Base-by-base conservation (phyloP, 495 filamentous ascomycete species). In the Penicillium lagena region DNA sequence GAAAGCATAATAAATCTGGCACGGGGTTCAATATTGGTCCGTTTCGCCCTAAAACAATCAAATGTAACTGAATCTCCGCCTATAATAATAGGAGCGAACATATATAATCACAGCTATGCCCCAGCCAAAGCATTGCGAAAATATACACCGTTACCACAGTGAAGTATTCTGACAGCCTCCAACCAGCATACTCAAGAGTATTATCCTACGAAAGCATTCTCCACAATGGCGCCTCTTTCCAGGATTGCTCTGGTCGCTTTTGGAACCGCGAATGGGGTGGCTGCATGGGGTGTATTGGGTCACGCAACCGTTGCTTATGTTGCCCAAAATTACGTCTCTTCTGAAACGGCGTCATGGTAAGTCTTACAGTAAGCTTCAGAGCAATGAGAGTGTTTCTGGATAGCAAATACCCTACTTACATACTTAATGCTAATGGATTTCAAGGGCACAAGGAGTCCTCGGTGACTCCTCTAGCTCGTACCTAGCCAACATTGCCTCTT, bases 301-400 rank as follows among this genome's bases (percentile, higher is more conserved):
- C 81, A 85, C 47, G 70, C 78, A 42, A 80, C 81, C 1, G 70
- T 82, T 7, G 80, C 73, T 17, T 80, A 79, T 50, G 60, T 83
- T 40, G 80, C 79, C 9, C 60, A 67, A 35, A 62, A 79, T 52
- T 81, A 78, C 52, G 59, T 79, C 7, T 53, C 60, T 1, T 38
- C 69, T 1, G 51, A 60, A 14, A 74, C 75, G 1, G 56, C 63
- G 50, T 53, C 66, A 17, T 77, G 57, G 57, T 60, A 35, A 45
- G 50, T 35, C 15, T 4, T 0, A 22, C 4, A 22, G 6, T 22
- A 22, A 22, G 4, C 22, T 22, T 22, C 22, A 22, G 22, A 22
- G 4, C 22, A 22, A 22, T 6, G 22, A 22, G 1, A 17, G 22
- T 6, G 22, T 22, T 22, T 22, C 22, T 22, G 22, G 22, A 22